Evolutionary conservation across 192 early-diverging fungal genomes (phyloP).

Genomic region (Coemansia sp.): DNA sequence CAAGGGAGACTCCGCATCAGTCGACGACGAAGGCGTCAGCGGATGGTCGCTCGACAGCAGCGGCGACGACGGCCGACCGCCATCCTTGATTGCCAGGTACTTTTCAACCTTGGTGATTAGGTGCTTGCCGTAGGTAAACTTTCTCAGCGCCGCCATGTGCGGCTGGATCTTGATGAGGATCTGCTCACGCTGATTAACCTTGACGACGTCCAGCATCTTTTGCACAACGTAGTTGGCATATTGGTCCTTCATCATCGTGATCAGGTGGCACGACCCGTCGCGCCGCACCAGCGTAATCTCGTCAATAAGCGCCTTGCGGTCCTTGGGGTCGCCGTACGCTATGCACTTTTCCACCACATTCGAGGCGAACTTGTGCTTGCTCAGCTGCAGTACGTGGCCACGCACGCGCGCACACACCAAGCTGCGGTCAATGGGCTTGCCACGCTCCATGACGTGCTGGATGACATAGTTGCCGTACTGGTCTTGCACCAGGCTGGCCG

Average conservation of each 20-base stretch:
- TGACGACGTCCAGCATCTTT: conserved; percentile 98
- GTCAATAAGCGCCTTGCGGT: conserved; percentile 88
- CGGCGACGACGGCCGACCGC: conserved; percentile 8
- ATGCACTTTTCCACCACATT: conserved; percentile 99
- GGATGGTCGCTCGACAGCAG: neutral
- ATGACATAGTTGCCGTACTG: conserved; percentile 99
- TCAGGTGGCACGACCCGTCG: conserved; percentile 76
- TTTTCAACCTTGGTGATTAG: conserved; percentile 74
- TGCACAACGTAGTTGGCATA: conserved; percentile 99
- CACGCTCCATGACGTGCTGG: conserved; percentile 96
- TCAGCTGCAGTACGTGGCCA: conserved; percentile 88
- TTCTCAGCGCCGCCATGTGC: conserved; percentile 87
- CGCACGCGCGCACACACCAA: conserved; percentile 87
- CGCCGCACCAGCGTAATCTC: conserved; percentile 85
- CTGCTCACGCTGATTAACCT: conserved; percentile 83
- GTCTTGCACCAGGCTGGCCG: conserved; percentile 90
- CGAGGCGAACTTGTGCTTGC: conserved; percentile 99
- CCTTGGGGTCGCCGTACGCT: conserved; percentile 81
- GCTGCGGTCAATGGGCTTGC: conserved; percentile 83
- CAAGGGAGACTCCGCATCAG: neutral
- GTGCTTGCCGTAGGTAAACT: conserved; percentile 99
- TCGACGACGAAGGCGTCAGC: conserved; percentile 3
- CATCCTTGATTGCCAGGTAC: conserved; percentile 29
- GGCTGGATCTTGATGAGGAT: conserved; percentile 92
- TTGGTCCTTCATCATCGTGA: conserved; percentile 99